Evolutionary conservation across 1,139 yeast genomes (phyloP), one percentile per base, ranked within the genome.

Genomic region (Tardiomyces depauwii): DNA sequence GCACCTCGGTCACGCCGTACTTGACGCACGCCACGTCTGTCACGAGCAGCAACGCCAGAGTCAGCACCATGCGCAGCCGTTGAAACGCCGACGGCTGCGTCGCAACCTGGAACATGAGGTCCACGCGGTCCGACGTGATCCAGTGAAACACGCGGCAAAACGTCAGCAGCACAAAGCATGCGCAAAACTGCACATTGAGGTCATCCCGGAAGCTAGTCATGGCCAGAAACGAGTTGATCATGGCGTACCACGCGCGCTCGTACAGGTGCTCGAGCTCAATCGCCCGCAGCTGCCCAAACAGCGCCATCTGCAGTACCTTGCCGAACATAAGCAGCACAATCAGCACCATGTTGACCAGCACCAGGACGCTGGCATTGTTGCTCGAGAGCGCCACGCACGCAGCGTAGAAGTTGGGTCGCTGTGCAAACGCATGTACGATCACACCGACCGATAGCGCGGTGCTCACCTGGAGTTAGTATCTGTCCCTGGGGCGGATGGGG

Each of bases 191-290:
- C 21, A 82, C 60, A 51, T 77, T 77, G 49, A 76, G 74, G 51
- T 77, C 83, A 45, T 71, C 74, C 38, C 71, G 64, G 67, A 77
- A 77, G 58, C 74, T 74, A 2, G 88, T 77, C 46, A 83, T 67
- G 41, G 83, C 78, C 61, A 86, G 70, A 43, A 86, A 64, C 42
- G 83, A 70, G 55, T 78, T 82, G 42, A 86, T 70, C 18, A 85
- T 64, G 0, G 94, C 83, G 50, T 78, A 72, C 66, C 83, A 76
- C 12, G 79, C 66, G 46, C 78, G 67, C 55, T 86, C 94, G 51
- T 81, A 73, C 19, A 89, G 67, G 58, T 83, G 88, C 55, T 89
- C 95, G 43, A 76, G 66, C 60, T 91, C 98, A 42, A 85, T 71
- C 28, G 80, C 67, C 46, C 95, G 69, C 46, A 91, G 66, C 47